Percentiles rank a stretch among this genome's conserved stretches.
These are phyloP conservation scores for Aspergillus sp. DNA, from an alignment of 2,329 filamentous ascomycete species.

Conservation along the genomic window DNA sequence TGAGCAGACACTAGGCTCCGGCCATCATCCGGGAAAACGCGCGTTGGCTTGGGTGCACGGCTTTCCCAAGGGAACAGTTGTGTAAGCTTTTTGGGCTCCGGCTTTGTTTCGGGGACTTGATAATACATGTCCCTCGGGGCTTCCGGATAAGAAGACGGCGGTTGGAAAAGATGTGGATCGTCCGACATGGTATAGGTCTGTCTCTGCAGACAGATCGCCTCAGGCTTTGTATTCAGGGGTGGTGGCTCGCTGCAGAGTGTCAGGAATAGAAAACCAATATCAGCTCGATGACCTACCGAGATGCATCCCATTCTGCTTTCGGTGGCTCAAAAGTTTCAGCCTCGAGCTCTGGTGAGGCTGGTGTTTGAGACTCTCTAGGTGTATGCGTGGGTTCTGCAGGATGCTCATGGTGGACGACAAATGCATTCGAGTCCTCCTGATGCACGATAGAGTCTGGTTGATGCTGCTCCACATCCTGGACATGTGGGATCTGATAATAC, in stretches of 20 bases:
- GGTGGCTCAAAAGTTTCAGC: conserved; percentile 48
- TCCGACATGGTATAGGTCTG: conserved; percentile 76
- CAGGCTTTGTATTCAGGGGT: conserved; percentile 61
- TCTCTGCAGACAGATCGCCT: conserved; percentile 73
- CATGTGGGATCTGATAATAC: conserved; percentile 8
- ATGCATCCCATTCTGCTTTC: conserved; percentile 53
- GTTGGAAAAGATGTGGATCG: conserved; percentile 63
- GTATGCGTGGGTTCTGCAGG: conserved; percentile 35
- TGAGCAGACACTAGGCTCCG: conserved; percentile 3
- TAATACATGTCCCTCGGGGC: conserved; percentile 86
- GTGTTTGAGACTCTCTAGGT: conserved; percentile 34
- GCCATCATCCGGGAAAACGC: conserved; percentile 35
- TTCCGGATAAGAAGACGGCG: conserved; percentile 68
- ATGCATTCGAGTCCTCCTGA: conserved; percentile 1
- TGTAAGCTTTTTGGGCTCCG: conserved; percentile 50
- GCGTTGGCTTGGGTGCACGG: conserved; percentile 51
- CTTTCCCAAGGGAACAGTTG: conserved; percentile 89
- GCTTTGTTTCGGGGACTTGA: conserved; percentile 55
- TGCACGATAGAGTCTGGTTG: conserved; percentile 5
- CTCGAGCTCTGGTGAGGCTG: conserved; percentile 13
- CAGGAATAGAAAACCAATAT: conserved; percentile 11
- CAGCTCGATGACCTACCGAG: conserved; percentile 37
- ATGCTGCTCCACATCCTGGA: conserved; percentile 7
- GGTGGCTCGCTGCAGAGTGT: conserved; percentile 47
- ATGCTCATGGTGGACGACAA: conserved; percentile 11